A percentile compares a stretch with the other conserved stretches of the same genome.
phyloP scores from a whole-genome alignment of 2,329 filamentous ascomycete genomes.

The Aspergillus costaricaensis region DNA sequence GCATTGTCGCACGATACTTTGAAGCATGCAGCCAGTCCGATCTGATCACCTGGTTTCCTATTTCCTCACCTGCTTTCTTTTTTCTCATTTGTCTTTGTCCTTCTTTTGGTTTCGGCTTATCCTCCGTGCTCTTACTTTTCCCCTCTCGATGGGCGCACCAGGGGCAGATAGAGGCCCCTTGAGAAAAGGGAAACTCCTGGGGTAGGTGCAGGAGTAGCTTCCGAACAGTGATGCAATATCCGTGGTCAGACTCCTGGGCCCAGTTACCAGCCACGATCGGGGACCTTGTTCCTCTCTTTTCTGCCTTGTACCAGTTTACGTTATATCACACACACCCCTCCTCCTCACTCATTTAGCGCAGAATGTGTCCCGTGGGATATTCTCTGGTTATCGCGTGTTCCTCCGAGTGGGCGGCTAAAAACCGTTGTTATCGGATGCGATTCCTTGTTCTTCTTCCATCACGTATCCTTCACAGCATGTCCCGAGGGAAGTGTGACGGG shows the following conservation, averaged over 20 bases:
- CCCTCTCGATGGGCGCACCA: not conserved
- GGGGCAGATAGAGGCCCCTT: conserved; percentile 10
- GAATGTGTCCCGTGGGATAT: not conserved
- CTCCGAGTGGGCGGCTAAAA: not conserved
- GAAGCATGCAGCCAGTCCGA: conserved; percentile 7
- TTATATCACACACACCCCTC: not conserved
- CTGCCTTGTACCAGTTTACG: not conserved
- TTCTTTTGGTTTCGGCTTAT: conserved; percentile 1
- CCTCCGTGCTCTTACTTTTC: not conserved
- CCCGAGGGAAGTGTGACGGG: not conserved
- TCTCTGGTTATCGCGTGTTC: not conserved
- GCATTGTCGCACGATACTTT: conserved; percentile 18
- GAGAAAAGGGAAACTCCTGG: conserved; percentile 10
- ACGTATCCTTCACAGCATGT: not conserved
- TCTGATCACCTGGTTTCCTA: conserved; percentile 3
- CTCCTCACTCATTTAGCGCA: not conserved
- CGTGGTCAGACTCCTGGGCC: not conserved
- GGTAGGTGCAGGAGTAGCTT: conserved; percentile 16
- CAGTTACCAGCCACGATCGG: conserved; percentile 6
- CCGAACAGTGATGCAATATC: conserved; percentile 12
- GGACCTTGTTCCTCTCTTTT: not conserved
- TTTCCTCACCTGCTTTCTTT: not conserved
- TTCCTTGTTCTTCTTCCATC: not conserved
- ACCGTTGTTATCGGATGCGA: not conserved
- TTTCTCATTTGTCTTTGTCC: not conserved